Evolutionary conservation across 129 eudicot genomes (phyloP).

Genomic region (Tanacetum coccineum): DNA sequence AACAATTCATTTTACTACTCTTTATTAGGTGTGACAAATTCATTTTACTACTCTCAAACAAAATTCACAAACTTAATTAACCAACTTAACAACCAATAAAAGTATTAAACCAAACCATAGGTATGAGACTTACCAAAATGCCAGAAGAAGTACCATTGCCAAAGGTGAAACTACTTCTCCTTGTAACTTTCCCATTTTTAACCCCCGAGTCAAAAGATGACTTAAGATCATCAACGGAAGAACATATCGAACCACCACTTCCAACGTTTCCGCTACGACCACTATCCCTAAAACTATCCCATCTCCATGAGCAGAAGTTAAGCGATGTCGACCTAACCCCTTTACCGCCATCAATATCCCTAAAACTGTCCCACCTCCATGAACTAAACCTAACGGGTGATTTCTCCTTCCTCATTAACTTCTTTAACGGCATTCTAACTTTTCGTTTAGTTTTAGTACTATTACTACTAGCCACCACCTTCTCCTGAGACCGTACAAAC

Average conservation of each 20-base stretch:
- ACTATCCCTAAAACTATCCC: slow-evolving; percentile 49
- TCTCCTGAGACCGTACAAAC: slow-evolving; percentile 27
- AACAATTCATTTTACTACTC: too few relatives aligned
- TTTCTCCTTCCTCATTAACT: slow-evolving; percentile 22
- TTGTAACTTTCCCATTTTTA: slow-evolving; percentile 38
- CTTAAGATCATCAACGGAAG: slow-evolving; percentile 9
- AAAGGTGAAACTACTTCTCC: slow-evolving; percentile 54
- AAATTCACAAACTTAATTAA: too few relatives aligned
- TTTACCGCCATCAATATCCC: slow-evolving; percentile 21
- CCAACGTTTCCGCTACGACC: not conserved
- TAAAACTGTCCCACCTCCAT: slow-evolving; percentile 53
- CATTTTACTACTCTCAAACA: too few relatives aligned
- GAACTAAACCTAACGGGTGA: slow-evolving; percentile 36
- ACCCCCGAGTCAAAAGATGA: slow-evolving; percentile 22
- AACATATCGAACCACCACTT: not conserved
- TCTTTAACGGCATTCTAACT: slow-evolving; percentile 19
- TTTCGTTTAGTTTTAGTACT: slow-evolving; percentile 19
- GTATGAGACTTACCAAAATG: slow-evolving; percentile 35
- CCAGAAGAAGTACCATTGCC: slow-evolving; percentile 26
- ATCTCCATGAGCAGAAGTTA: slow-evolving; percentile 52
- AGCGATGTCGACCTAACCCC: slow-evolving; percentile 14
- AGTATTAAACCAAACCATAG: not conserved
- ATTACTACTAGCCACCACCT: slow-evolving; percentile 2
- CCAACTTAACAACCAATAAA: too few relatives aligned
- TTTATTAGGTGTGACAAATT: too few relatives aligned